phyloP scores from a whole-genome alignment of 73 alveolate species.

The Effrenium voratum region DNA sequence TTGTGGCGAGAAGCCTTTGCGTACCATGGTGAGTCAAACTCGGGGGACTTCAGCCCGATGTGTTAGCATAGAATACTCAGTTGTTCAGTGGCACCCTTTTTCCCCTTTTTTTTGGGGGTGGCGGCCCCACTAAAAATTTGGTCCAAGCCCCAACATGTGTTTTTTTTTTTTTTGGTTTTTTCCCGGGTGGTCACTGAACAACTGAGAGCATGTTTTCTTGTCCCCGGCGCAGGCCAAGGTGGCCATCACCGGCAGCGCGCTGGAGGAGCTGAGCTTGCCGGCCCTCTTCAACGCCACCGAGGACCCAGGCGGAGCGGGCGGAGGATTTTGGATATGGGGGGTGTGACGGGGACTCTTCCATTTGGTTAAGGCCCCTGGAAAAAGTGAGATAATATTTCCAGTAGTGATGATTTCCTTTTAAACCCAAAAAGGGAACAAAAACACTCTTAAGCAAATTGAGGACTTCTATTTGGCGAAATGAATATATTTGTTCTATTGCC shows the following conservation, averaged over 20 bases:
- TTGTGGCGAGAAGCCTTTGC: not conserved
- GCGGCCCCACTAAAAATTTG: not conserved
- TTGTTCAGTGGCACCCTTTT: not conserved
- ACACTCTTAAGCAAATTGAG: not conserved
- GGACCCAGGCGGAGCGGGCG: not conserved
- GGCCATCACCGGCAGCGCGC: conserved; percentile 44
- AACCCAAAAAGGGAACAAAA: not conserved
- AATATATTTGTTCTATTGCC: not conserved
- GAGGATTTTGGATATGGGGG: not conserved
- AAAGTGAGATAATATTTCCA: not conserved
- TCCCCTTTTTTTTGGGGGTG: not conserved
- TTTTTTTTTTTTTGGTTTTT: not conserved
- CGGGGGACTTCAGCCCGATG: not conserved
- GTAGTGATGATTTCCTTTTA: not conserved
- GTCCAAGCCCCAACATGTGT: not conserved
- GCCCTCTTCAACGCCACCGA: not conserved
- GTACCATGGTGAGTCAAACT: not conserved
- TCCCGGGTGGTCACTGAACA: not conserved
- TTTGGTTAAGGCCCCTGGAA: no score
- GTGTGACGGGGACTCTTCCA: not conserved
- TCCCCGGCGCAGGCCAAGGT: not conserved
- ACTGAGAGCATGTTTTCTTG: not conserved
- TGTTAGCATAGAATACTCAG: not conserved
- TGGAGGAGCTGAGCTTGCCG: conserved; percentile 12
- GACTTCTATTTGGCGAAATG: not conserved